These are phyloP conservation scores for Elongisporangium anandrum DNA, from an alignment of 352 stramenopile genomes.

Conservation along the genomic window DNA sequence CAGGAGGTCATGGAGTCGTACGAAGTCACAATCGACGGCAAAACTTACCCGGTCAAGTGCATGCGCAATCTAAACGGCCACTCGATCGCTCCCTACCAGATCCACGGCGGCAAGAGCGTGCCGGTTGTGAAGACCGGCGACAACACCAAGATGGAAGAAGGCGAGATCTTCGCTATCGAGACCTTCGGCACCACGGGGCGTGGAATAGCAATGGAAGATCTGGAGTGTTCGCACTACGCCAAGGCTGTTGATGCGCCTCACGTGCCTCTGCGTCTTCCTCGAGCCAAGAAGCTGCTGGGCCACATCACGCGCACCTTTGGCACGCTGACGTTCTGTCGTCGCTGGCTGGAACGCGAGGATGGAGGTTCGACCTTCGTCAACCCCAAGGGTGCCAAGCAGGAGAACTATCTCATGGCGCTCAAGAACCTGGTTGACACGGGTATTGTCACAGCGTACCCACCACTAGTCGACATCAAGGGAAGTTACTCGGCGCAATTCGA, in stretches of 20 bases:
- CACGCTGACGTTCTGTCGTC: conserved; percentile 97
- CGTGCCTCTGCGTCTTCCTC: conserved; percentile 88
- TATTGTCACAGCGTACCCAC: conserved; percentile 95
- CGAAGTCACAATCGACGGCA: conserved; percentile 96
- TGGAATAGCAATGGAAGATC: conserved; percentile 89
- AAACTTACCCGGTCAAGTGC: conserved; percentile 92
- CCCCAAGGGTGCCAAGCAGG: conserved; percentile 93
- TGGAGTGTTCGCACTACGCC: conserved; percentile 98
- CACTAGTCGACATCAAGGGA: conserved; percentile 94
- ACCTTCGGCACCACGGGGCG: conserved; percentile 92
- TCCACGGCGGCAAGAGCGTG: conserved; percentile 96
- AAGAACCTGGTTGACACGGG: conserved; percentile 98
- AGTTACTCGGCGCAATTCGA: conserved; percentile 99
- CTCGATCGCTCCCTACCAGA: conserved; percentile 97
- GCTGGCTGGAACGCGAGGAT: conserved; percentile 97
- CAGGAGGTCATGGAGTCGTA: conserved; percentile 98
- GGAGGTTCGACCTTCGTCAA: conserved; percentile 93
- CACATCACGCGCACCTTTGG: conserved; percentile 99
- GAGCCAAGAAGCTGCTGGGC: conserved; percentile 93
- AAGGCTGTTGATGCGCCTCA: conserved; percentile 95
- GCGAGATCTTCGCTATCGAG: conserved; percentile 97
- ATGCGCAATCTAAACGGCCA: conserved; percentile 98
- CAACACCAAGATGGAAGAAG: conserved; percentile 96
- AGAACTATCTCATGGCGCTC: conserved; percentile 97
- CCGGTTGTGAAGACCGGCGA: conserved; percentile 94